These are phyloP conservation scores for Mortierella antarctica DNA, from an alignment of 192 early-diverging fungal species.

Conservation along the genomic window DNA sequence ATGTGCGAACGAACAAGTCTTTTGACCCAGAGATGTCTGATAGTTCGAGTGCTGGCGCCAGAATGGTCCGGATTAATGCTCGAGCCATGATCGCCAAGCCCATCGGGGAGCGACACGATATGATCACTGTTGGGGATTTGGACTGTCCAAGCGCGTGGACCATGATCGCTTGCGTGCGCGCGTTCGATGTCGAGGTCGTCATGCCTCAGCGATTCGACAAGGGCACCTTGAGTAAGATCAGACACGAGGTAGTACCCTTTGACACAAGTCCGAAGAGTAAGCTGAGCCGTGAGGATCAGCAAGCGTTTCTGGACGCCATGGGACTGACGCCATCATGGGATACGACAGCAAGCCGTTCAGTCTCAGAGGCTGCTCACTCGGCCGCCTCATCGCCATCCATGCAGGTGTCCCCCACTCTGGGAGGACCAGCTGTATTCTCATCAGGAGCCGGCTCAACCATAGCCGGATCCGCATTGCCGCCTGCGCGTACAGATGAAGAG, in stretches of 20 bases:
- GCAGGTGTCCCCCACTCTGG: neutral
- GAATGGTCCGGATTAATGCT: constrained; percentile 36
- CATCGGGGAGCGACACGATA: constrained; percentile 52
- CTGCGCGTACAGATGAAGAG: no score
- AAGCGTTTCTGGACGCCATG: constrained; percentile 29
- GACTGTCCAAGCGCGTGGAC: constrained; percentile 57
- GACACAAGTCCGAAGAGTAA: constrained; percentile 23
- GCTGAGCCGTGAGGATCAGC: constrained; percentile 19
- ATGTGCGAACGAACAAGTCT: neutral
- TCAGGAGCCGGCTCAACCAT: no score
- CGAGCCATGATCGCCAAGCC: constrained; percentile 54
- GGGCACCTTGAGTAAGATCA: constrained; percentile 40
- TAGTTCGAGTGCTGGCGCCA: neutral
- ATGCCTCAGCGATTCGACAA: constrained; percentile 51
- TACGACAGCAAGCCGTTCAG: constrained; percentile 5
- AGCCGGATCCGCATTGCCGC: no score
- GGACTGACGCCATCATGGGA: constrained; percentile 5
- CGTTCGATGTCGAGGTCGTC: constrained; percentile 25
- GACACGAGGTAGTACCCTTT: constrained; percentile 35
- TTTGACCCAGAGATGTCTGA: neutral
- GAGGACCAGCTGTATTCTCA: neutral
- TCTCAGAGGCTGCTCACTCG: constrained; percentile 1
- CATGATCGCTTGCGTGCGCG: constrained; percentile 34
- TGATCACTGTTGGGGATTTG: constrained; percentile 53
- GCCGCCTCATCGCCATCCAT: neutral